phyloP scores from a whole-genome alignment of 2,329 filamentous ascomycete species.

The Diaporthe velutina region DNA sequence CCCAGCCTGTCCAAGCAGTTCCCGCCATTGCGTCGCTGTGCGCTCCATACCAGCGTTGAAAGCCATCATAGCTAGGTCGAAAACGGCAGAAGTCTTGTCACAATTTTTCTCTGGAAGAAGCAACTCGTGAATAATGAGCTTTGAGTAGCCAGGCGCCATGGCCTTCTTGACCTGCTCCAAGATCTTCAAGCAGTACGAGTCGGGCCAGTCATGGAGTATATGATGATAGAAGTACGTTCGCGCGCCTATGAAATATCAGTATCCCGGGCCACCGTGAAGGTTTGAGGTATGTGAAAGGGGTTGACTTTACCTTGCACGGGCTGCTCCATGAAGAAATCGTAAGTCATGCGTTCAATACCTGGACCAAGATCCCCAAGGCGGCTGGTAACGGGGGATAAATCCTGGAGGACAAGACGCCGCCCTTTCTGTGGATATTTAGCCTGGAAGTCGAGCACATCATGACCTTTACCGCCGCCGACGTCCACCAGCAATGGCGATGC shows the following conservation, averaged over 20 bases:
- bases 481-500: constrained; percentile 44
- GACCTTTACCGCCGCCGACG: constrained; percentile 41
- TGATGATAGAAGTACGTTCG: constrained; percentile 48
- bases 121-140: constrained; percentile 50
- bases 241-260: constrained; percentile 44
- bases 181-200: constrained; percentile 50
- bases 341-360: constrained; percentile 46
- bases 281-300: neutral
- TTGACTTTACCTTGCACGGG: constrained; percentile 48
- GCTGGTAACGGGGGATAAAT: constrained; percentile 39
- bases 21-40: constrained; percentile 45
- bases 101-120: constrained; percentile 46
- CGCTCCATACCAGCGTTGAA: constrained; percentile 47
- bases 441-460: constrained; percentile 40
- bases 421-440: constrained; percentile 20
- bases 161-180: constrained; percentile 45
- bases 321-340: constrained; percentile 53
- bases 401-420: constrained; percentile 43
- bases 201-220: constrained; percentile 54
- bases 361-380: constrained; percentile 41
- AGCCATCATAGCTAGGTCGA: constrained; percentile 50
- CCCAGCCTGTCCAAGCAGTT: constrained; percentile 42
- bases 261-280: no score
- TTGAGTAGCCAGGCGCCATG: constrained; percentile 51
- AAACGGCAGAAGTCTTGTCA: constrained; percentile 41